Conservation (phyloP, 2,329 filamentous ascomycete genomes). For the Macrophomina phaseolina region DNA sequence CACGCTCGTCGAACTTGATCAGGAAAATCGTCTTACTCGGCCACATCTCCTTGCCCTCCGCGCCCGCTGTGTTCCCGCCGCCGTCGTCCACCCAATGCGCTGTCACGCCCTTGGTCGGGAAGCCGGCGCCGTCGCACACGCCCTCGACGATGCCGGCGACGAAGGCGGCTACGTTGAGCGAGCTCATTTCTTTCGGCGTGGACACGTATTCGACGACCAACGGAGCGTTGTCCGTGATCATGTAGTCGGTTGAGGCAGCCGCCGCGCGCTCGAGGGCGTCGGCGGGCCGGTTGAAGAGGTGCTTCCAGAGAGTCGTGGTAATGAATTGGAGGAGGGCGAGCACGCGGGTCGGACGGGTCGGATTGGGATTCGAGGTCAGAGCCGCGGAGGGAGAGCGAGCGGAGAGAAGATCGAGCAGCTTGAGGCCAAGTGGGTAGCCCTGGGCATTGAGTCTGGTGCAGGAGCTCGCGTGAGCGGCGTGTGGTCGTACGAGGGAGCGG, state of each 20-base stretch:
- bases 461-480: slow-evolving; percentile 46
- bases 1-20: slow-evolving; percentile 88
- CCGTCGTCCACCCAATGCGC: slow-evolving; percentile 74
- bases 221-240: slow-evolving; percentile 98
- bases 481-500: neutral
- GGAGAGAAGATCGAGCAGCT: slow-evolving; percentile 80
- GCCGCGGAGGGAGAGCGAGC: slow-evolving; percentile 43
- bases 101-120: slow-evolving; percentile 80
- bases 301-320: slow-evolving; percentile 87
- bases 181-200: slow-evolving; percentile 92
- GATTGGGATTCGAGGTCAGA: slow-evolving; percentile 24
- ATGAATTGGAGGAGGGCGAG: slow-evolving; percentile 94
- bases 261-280: slow-evolving; percentile 91
- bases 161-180: slow-evolving; percentile 94
- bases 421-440: slow-evolving; percentile 92
- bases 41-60: slow-evolving; percentile 78
- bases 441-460: slow-evolving; percentile 78
- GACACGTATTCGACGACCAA: slow-evolving; percentile 93
- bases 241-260: slow-evolving; percentile 90
- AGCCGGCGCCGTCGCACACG: slow-evolving; percentile 90
- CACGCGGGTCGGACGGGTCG: slow-evolving; percentile 79
- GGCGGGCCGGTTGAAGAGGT: slow-evolving; percentile 88
- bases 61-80: slow-evolving; percentile 51
- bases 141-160: slow-evolving; percentile 96
- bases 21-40: slow-evolving; percentile 95